Base-by-base conservation (phyloP, 768 basidiomycete species). In the Gloeopeniophorella convolvens region DNA sequence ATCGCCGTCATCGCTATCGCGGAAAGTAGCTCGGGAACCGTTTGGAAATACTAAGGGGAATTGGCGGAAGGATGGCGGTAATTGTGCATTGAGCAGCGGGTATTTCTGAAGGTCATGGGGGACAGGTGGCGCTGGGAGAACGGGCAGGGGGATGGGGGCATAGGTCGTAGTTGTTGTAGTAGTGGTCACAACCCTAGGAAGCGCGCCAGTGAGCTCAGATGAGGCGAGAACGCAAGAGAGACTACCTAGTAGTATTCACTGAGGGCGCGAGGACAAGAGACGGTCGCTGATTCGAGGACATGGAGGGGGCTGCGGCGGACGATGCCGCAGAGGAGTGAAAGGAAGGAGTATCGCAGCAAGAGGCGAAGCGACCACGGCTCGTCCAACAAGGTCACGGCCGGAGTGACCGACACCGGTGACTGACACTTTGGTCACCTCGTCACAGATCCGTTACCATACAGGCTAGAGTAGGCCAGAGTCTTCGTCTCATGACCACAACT, bases 101-200 rank as follows among this genome's bases (percentile, higher is more conserved):
- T 89, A 92, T 48, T 75, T 72, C 68, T 91, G 90, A 6, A 83
- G 75, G 64, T 90, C 85, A 59, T 82, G 84, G 18, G 87, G 85
- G 9, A 80, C 75, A 0, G 76, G 67, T 3, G 85, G 87, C 3
- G 81, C 69, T 8, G 89, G 87, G 2, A 91, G 67, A 7, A 83
- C 68, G 1, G 89, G 89, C 2, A 92, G 65, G 32, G 80, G 83
- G 55, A 92, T 89, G n/a, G 89, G 89, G 48, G 89, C 84, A 70
- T 92, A 90, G 10, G 84, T 81, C 2, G 90, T 92, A 1, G 89
- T 92, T 2, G 90, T 92, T 0, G 87, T 89, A 1, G 90, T 92
- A n/a, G 86, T 91, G 42, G 89, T 92, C 59, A 89, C 84, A 60
- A 92, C 87, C 46, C 89, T 92, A 34, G 41, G 45, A 35, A 27